Evolutionary conservation across 768 basidiomycete species (phyloP), one percentile per base, ranked within the genome.

Genomic region (Mycena rosella): DNA sequence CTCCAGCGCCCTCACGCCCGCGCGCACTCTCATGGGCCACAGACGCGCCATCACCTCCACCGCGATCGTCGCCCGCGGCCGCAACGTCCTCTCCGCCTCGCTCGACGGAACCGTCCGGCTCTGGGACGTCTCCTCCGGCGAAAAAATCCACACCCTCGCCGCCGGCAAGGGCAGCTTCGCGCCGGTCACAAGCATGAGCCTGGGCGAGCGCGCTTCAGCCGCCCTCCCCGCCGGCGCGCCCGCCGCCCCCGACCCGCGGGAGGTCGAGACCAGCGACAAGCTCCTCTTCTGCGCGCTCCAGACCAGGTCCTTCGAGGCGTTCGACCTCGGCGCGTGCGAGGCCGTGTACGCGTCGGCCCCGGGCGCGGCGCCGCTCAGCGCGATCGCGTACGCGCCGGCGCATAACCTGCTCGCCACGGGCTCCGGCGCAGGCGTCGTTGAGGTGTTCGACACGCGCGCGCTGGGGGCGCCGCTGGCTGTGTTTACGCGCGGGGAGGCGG

Each of bases 81-180:
- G 88, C 26, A 89, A 89, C 71, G 76, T 95, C 54, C 72, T 95
- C 8, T 91, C 91, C 13, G 80, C 85, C 7, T 87, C 89, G 0
- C 87, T 89, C 62, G 93, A 95, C 74, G 87, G 88, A 3, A 90
- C 89, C 0, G 74, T 94, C 26, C 84, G 88, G 53, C 79, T 93
- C 5, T 94, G 94, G 93, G 90, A 93, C 68, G 87, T 94, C 10
- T 84, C 88, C 2, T 80, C 82, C 10, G 86, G 86, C 3, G 76
- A 81, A 24, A 81, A 84, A 64, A 82, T 89, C 11, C 74, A 82
- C 13, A 79, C 85, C 15, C 67, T 91, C 55, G 77, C 79, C 5
- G 76, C 84, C 0, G 77, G 78, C 22, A 77, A 75, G 14, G 74
- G 76, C 20, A 69, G 73, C 27, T 81, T 75, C 38, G 69, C 81